These are phyloP conservation scores for Coniochaeta ligniaria DNA, from an alignment of 2,329 filamentous ascomycete genomes.

Conservation along the genomic window DNA sequence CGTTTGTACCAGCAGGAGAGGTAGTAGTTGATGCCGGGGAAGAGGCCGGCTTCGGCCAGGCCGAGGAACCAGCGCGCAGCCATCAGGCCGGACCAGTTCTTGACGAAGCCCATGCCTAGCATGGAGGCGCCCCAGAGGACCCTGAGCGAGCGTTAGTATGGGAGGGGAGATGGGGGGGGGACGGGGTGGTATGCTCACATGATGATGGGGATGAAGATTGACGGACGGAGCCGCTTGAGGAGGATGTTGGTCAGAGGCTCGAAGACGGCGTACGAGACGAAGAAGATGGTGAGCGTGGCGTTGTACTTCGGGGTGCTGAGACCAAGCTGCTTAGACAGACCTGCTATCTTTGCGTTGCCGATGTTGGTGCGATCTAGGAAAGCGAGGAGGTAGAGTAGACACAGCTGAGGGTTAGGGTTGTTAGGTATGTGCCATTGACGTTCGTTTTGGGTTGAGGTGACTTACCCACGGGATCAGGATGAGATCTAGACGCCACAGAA, in stretches of 20 bases:
- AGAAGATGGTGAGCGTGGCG: constrained; percentile 72
- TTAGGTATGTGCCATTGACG: not conserved
- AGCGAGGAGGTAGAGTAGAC: constrained; percentile 65
- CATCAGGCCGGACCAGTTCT: constrained; percentile 58
- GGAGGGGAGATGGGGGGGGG: not conserved
- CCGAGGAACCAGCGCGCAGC: constrained; percentile 66
- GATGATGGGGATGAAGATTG: constrained; percentile 73
- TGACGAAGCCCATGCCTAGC: constrained; percentile 61
- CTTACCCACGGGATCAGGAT: constrained; percentile 28
- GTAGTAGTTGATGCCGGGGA: constrained; percentile 63
- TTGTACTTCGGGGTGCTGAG: constrained; percentile 65
- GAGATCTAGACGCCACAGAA: constrained; percentile 22
- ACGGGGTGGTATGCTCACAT: constrained; percentile 48
- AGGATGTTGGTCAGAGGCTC: constrained; percentile 74
- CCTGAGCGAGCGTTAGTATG: constrained; percentile 27
- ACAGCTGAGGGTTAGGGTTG: constrained; percentile 44
- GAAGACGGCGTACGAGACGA: constrained; percentile 75
- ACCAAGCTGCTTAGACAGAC: constrained; percentile 46
- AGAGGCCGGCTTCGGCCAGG: constrained; percentile 67
- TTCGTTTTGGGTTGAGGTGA: not conserved
- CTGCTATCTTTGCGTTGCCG: constrained; percentile 58
- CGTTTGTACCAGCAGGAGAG: constrained; percentile 75
- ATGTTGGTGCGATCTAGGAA: constrained; percentile 76
- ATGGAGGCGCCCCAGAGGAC: constrained; percentile 61
- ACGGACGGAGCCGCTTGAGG: constrained; percentile 68